Percentiles rank a stretch among this genome's conserved stretches.
Conservation (phyloP, 495 filamentous ascomycete genomes). For the Aspergillus ostianus region DNA sequence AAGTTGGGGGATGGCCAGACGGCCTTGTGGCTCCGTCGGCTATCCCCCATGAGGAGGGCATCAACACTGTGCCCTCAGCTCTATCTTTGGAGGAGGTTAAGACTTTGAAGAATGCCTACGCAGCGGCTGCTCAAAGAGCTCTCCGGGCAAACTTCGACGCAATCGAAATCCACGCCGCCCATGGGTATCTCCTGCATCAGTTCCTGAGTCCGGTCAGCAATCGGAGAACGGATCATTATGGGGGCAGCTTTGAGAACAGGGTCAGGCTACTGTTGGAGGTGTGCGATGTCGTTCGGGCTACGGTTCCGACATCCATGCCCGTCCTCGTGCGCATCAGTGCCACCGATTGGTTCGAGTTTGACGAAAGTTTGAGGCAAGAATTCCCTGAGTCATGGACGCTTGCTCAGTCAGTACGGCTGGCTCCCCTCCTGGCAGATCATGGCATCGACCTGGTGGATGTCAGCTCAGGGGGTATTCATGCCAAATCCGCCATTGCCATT, state of each 20-base stretch:
- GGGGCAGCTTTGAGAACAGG: constrained; percentile 64
- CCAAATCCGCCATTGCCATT: constrained; percentile 51
- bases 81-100: constrained; percentile 58
- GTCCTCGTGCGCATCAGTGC: constrained; percentile 63
- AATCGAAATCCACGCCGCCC: constrained; percentile 58
- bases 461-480: constrained; percentile 60
- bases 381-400: constrained; percentile 48
- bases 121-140: constrained; percentile 52
- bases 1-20: constrained; percentile 40
- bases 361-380: constrained; percentile 36
- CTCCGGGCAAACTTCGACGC: constrained; percentile 58
- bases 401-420: constrained; percentile 54
- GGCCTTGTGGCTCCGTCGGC: constrained; percentile 55
- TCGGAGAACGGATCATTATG: constrained; percentile 62
- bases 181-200: constrained; percentile 64
- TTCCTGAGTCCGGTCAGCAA: constrained; percentile 67
- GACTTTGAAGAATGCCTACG: constrained; percentile 56
- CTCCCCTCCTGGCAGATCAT: constrained; percentile 49
- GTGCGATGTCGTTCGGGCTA: constrained; percentile 52
- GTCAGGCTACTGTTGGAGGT: constrained; percentile 59
- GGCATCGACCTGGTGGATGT: constrained; percentile 71
- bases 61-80: constrained; percentile 47
- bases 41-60: constrained; percentile 51
- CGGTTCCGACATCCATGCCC: constrained; percentile 58
- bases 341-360: constrained; percentile 60